A percentile compares a stretch with the other conserved stretches of the same genome.
Conservation (phyloP, 306 rosid genomes). For the Acacia crassicarpa region DNA sequence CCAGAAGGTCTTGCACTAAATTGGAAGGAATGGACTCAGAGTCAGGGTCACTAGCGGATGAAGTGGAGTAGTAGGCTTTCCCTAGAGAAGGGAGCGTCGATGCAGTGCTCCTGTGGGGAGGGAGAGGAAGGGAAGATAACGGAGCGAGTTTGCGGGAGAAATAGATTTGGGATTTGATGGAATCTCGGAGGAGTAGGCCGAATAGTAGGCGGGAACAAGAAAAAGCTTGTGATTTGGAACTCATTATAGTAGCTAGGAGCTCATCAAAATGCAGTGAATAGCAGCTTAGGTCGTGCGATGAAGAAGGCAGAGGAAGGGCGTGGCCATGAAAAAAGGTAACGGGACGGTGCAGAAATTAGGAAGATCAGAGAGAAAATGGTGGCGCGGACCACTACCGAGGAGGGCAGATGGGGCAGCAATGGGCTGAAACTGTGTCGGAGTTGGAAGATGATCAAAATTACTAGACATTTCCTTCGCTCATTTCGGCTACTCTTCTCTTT, state of each 20-base stretch:
- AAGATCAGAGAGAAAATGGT: not conserved
- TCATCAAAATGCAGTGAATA: not conserved
- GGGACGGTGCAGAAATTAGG: not conserved
- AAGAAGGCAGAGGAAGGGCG: not conserved
- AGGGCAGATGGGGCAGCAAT: not conserved
- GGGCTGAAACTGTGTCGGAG: not conserved
- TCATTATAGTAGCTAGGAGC: not conserved
- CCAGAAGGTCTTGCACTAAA: conserved; percentile 53
- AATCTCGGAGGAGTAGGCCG: conserved; percentile 37
- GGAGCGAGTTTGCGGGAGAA: conserved; percentile 26
- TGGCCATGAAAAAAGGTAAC: not conserved
- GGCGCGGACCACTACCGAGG: not conserved
- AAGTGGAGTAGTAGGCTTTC: conserved; percentile 45
- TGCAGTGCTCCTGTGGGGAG: conserved; percentile 1
- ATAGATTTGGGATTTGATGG: conserved; percentile 25
- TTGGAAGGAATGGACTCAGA: not conserved
- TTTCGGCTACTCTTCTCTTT: not conserved
- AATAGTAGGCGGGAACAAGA: not conserved
- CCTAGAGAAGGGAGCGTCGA: conserved; percentile 18
- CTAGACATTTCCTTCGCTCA: not conserved
- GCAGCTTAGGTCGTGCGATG: not conserved
- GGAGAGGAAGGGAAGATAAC: conserved; percentile 27
- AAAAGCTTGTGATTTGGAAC: not conserved
- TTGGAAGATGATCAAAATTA: not conserved
- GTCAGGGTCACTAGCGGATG: not conserved